Evolutionary conservation across 2,329 filamentous ascomycete genomes (phyloP).

Genomic region (Paecilomyces sp.): DNA sequence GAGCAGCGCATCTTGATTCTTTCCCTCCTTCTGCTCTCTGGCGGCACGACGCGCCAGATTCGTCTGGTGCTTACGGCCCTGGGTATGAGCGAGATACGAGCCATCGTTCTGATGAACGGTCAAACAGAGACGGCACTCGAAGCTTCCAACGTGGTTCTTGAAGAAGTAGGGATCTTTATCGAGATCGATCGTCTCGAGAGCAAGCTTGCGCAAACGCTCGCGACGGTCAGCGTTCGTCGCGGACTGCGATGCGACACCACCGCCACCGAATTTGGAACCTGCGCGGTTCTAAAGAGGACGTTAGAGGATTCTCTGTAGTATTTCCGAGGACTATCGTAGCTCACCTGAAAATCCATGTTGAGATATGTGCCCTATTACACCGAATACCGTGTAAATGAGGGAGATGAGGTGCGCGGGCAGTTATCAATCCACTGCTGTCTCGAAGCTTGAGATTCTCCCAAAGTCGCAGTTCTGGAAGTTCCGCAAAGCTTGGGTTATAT

Average conservation of each 20-base stretch:
- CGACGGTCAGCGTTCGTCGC: slow-evolving; percentile 95
- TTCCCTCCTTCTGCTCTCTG: slow-evolving; percentile 87
- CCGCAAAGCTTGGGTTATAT: slow-evolving; percentile 13
- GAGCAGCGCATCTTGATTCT: slow-evolving; percentile 55
- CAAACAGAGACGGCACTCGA: slow-evolving; percentile 93
- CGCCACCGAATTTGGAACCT: slow-evolving; percentile 95
- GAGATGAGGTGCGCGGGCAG: slow-evolving; percentile 3
- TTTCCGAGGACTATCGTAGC: not conserved
- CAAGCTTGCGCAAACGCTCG: slow-evolving; percentile 94
- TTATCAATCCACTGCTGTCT: slow-evolving; percentile 5
- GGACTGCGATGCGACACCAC: slow-evolving; percentile 87
- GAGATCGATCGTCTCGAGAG: slow-evolving; percentile 96
- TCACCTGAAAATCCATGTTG: slow-evolving; percentile 47
- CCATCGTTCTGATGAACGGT: slow-evolving; percentile 99
- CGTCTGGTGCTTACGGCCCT: slow-evolving; percentile 97
- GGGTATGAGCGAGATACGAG: slow-evolving; percentile 95
- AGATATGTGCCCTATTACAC: not conserved
- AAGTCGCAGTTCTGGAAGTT: not conserved
- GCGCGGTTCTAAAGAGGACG: slow-evolving; percentile 66
- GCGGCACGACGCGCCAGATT: slow-evolving; percentile 93
- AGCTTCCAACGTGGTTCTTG: slow-evolving; percentile 97
- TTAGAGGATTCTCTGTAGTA: not conserved
- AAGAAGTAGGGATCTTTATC: slow-evolving; percentile 99
- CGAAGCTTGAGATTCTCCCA: slow-evolving; percentile 5
- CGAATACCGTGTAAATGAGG: not conserved